phyloP scores from a whole-genome alignment of 2,329 filamentous ascomycete genomes.

The Teratosphaeria viscida region DNA sequence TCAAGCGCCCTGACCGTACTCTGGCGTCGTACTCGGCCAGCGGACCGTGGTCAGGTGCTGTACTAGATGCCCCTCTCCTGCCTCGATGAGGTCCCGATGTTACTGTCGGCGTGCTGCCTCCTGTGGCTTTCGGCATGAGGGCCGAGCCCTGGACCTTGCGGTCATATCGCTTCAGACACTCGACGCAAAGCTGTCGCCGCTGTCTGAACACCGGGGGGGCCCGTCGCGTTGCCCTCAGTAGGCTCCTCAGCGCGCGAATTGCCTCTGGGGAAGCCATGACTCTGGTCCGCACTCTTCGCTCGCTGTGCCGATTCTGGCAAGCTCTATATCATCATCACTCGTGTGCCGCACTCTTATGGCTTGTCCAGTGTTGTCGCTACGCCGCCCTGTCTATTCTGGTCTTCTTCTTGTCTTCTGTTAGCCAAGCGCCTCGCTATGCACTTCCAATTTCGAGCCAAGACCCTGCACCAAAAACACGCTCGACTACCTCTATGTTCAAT shows the following conservation, averaged over 20 bases:
- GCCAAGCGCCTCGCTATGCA: background rate
- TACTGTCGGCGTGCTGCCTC: background rate
- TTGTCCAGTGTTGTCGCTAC: background rate
- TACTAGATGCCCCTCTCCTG: background rate
- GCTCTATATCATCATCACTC: background rate
- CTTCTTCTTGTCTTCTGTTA: background rate
- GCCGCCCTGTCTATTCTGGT: background rate
- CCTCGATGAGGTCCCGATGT: background rate
- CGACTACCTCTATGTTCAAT: background rate
- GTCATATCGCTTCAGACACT: conserved; percentile 12
- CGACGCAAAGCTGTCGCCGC: conserved; percentile 14
- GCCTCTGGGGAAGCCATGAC: conserved; percentile 17
- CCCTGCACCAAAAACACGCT: background rate
- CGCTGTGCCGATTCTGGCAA: background rate
- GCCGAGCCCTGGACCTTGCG: background rate
- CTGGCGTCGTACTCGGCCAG: conserved; percentile 80
- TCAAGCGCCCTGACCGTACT: conserved; percentile 61
- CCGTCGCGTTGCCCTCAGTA: conserved; percentile 7
- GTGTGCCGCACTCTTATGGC: background rate
- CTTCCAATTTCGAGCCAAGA: background rate
- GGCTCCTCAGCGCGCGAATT: conserved; percentile 13
- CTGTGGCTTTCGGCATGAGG: background rate
- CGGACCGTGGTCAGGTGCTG: conserved; percentile 45
- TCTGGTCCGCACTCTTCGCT: background rate
- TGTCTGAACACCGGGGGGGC: conserved; percentile 6